These are phyloP conservation scores for Trypanosoma mega DNA, from an alignment of 208 protist species.

Conservation along the genomic window DNA sequence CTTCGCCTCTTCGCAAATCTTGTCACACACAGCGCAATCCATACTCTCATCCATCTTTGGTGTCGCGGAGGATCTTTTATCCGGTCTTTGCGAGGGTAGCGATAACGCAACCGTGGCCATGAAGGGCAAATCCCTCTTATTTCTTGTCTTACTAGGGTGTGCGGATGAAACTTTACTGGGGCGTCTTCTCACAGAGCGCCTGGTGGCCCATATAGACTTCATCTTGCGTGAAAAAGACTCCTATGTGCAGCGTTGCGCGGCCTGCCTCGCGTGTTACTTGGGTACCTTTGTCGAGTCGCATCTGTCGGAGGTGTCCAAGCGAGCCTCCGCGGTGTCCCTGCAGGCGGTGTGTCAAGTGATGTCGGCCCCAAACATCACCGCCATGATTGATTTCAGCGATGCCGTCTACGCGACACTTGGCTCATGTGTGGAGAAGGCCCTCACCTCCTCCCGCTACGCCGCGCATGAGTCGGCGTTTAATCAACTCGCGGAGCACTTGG, in stretches of 20 bases:
- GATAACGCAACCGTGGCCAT: conserved; percentile 55
- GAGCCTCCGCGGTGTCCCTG: conserved; percentile 43
- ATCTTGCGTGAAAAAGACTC: conserved; percentile 66
- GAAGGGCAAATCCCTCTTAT: conserved; percentile 74
- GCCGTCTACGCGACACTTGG: conserved; percentile 58
- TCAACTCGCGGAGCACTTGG: conserved; percentile 56
- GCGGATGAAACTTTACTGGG: conserved; percentile 47
- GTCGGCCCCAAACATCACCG: conserved; percentile 41
- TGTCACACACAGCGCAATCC: conserved; percentile 10
- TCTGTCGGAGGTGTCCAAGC: conserved; percentile 40
- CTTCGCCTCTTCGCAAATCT: conserved; percentile 33
- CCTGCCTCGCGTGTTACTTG: conserved; percentile 38
- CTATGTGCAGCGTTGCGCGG: conserved; percentile 73
- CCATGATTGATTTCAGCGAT: conserved; percentile 40
- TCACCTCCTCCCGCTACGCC: conserved; percentile 57
- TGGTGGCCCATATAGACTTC: conserved; percentile 49
- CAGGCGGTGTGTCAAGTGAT: conserved; percentile 59
- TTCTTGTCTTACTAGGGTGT: conserved; percentile 64
- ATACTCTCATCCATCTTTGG: conserved; percentile 27
- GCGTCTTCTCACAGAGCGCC: conserved; percentile 34
- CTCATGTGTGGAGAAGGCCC: conserved; percentile 65
- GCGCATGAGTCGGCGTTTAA: conserved; percentile 70
- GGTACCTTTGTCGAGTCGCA: conserved; percentile 62
- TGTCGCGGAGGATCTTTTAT: conserved; percentile 30
- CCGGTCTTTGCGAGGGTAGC: conserved; percentile 24